Base-by-base conservation (phyloP, 169 alveolate species). In the Plasmodium gonderi region DNA sequence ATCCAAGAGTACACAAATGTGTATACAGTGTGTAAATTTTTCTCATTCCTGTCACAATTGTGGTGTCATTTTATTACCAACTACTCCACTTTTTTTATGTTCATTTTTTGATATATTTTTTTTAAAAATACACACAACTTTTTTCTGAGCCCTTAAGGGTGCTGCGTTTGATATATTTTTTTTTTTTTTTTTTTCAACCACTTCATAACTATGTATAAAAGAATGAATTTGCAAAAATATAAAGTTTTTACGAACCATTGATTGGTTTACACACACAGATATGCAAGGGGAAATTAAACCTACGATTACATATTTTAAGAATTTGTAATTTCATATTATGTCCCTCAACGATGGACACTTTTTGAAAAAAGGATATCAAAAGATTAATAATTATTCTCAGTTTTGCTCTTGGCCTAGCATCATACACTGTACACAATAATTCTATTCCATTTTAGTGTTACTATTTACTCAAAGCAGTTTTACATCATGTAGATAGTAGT, bases 91-190 rank as follows among this genome's bases (percentile, higher is more conserved):
- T 45, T 47, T 47, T 78, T 79, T 79, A 17, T 49, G 76, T 29
- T 20, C 36, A 47, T 51, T 79, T 79, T 79, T 54, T 26, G 17
- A 29, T 51, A 14, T 40, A 8, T 51, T 47, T 49, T 49, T 79
- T 49, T 79, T 51, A 5, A 29, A 78, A 47, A 47, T 79, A 42
- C 77, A 44, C 44, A 38, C 20, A 79, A 79, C 75, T n/a, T 47
- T 26, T 47, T 49, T 79, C 40, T 31, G 38, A 12, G 23, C 40
- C 60, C 23, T 77, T 33, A 45, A 44, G 36, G 40, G 68, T 9
- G n/a, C 49, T 12, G 4, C 76, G 20, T 40, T 49, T 49, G 64
- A n/a, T 65, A 47, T 40, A 51, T 38, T 49, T 79, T 77, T 77
- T 12, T 17, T 17, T 64, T 68, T 68, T 68, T 33, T 47, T 42